Percentiles rank a stretch among this genome's conserved stretches.
phyloP scores from a whole-genome alignment of 306 rosid species.

The Rubus idaeus region DNA sequence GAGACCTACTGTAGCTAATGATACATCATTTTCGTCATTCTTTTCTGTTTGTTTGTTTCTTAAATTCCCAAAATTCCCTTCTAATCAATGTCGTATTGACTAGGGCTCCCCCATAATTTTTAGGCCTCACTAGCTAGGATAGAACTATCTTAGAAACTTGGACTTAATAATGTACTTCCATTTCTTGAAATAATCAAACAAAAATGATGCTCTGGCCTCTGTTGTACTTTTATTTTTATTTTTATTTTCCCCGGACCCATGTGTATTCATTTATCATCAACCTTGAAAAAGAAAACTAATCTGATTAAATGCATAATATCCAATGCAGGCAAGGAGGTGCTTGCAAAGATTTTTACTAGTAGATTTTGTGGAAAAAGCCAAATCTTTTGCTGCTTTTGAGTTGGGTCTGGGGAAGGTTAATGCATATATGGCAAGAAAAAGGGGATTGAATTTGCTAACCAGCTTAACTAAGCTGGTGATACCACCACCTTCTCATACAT shows the following conservation, averaged over 20 bases:
- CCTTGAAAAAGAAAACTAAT: background rate
- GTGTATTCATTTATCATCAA: background rate
- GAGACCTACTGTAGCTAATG: conserved; percentile 31
- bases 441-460: no score
- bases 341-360: background rate
- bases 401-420: conserved; percentile 34
- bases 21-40: conserved; percentile 48
- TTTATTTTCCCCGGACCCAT: background rate
- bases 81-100: conserved; percentile 28
- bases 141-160: background rate
- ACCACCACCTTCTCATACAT: no score
- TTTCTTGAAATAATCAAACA: background rate
- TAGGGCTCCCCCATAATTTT: conserved; percentile 9
- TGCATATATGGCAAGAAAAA: conserved; percentile 44
- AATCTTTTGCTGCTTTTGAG: conserved; percentile 21
- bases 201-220: background rate
- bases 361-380: conserved; percentile 3
- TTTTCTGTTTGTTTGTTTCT: conserved; percentile 51
- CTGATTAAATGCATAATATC: background rate
- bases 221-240: background rate
- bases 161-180: background rate
- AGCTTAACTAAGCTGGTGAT: no score
- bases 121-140: background rate
- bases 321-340: background rate
- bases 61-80: conserved; percentile 45